Evolutionary conservation across 768 basidiomycete species (phyloP), one percentile per base, ranked within the genome.

Genomic region (Boletus rubescentipes): DNA sequence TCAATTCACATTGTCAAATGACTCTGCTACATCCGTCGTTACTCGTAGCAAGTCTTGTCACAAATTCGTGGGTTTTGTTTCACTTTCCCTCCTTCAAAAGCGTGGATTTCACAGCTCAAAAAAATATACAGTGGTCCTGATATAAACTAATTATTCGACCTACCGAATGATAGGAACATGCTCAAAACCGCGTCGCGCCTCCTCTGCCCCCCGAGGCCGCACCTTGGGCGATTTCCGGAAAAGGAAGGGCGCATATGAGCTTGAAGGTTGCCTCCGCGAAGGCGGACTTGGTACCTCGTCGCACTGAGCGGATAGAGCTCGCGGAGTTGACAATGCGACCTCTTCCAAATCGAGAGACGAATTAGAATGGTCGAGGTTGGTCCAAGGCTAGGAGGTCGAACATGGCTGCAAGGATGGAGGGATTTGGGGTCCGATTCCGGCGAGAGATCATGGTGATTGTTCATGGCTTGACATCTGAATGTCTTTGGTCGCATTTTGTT

Each of bases 271-370:
- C 60, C 60, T 68, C 66, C 70, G 70, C 66, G 68, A 66, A 50
- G 51, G 61, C 61, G 68, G 55, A 64, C 62, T 68, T 66, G 36
- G 44, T 58, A 44, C 34, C 18, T 15, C 15, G 52, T 48, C 37
- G 29, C 54, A 54, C 54, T 52, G 51, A 60, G 61, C 57, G 64
- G 57, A 29, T 32, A 46, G 45, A 39, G 61, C 66, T 68, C 69
- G 69, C 69, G 69, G 69, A 70, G 69, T 70, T 70, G 59, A 45
- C 52, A 26, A 34, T 44, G 23, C 44, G 32, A 38, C 40, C 44
- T 65, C 51, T 59, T 61, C 68, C 62, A 68, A 68, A 70, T 68
- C 54, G 66, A 66, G 66, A 61, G 63, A 39, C 36, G 35, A 46
- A 37, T 21, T 55, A 63, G 58, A 59, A 63, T 49, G 57, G 46